Percentiles rank a stretch among this genome's conserved stretches.
Evolutionary conservation across 148 eudicot genomes (phyloP).

Genomic region (Polygonum aviculare): DNA sequence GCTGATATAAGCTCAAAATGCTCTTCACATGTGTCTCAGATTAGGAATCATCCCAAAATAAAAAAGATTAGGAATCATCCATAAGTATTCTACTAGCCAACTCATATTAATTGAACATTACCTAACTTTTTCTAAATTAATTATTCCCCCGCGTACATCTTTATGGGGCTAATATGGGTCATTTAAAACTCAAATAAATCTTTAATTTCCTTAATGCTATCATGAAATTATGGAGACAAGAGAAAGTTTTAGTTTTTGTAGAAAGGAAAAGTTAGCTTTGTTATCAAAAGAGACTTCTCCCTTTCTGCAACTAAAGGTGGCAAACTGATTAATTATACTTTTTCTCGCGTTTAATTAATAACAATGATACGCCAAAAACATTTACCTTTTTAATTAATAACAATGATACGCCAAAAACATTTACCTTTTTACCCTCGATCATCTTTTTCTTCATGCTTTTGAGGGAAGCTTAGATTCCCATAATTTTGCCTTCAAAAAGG

Average conservation of each 20-base stretch:
- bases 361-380: background rate
- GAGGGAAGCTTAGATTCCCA: background rate
- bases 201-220: background rate
- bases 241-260: background rate
- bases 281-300: background rate
- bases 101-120: background rate
- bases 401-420: background rate
- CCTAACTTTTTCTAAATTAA: background rate
- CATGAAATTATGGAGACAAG: background rate
- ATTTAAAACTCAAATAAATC: background rate
- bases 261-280: background rate
- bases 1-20: background rate
- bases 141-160: background rate
- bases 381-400: background rate
- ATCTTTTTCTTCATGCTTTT: background rate
- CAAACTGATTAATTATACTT: background rate
- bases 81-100: background rate
- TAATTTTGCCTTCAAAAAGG: background rate
- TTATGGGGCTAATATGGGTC: background rate
- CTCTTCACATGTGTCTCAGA: constrained; percentile 2
- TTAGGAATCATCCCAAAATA: background rate
- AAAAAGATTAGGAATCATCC: background rate
- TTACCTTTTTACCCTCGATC: background rate
- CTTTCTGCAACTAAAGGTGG: background rate
- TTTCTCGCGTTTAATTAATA: background rate